Evolutionary conservation across 2,329 filamentous ascomycete species (phyloP).

Genomic region (Aspergillus sp.): DNA sequence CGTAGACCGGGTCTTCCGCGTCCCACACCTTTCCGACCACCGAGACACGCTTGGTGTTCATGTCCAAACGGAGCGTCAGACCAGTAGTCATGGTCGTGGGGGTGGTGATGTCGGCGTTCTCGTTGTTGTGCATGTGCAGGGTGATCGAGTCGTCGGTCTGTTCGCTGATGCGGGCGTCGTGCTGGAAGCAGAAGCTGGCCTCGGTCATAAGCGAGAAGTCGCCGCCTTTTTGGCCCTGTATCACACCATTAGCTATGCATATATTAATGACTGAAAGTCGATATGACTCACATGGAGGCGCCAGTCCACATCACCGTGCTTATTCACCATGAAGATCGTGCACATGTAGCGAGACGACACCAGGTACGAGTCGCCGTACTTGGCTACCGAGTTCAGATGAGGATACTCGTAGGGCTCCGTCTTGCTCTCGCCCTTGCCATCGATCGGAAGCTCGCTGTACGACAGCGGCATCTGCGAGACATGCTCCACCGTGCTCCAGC

Average conservation of each 20-base stretch:
- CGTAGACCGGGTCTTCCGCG: conserved; percentile 18
- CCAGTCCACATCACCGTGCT: conserved; percentile 25
- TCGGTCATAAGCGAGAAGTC: conserved; percentile 19
- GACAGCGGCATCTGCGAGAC: conserved; percentile 17
- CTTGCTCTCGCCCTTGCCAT: conserved; percentile 9
- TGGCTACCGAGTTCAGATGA: conserved; percentile 22
- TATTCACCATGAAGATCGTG: conserved; percentile 20
- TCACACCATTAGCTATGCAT: not conserved
- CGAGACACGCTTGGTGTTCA: conserved; percentile 12
- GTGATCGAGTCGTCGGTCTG: conserved; percentile 24
- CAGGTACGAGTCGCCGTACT: conserved; percentile 21
- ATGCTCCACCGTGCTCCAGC: conserved; percentile 25
- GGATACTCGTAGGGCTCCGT: conserved; percentile 21
- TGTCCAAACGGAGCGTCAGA: conserved; percentile 17
- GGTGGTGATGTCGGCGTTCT: conserved; percentile 16
- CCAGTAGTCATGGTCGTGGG: conserved; percentile 18
- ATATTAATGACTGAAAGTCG: not conserved
- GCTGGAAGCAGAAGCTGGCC: conserved; percentile 27
- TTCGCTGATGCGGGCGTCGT: conserved; percentile 29
- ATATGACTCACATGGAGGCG: conserved; percentile 18
- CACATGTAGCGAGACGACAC: conserved; percentile 22
- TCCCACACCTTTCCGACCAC: conserved; percentile 19
- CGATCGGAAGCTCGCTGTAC: conserved; percentile 12
- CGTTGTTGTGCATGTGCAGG: conserved; percentile 29
- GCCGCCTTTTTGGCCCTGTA: conserved; percentile 22